Evolutionary conservation across 768 basidiomycete species (phyloP).

Genomic region (Boletus rubroflammeus): DNA sequence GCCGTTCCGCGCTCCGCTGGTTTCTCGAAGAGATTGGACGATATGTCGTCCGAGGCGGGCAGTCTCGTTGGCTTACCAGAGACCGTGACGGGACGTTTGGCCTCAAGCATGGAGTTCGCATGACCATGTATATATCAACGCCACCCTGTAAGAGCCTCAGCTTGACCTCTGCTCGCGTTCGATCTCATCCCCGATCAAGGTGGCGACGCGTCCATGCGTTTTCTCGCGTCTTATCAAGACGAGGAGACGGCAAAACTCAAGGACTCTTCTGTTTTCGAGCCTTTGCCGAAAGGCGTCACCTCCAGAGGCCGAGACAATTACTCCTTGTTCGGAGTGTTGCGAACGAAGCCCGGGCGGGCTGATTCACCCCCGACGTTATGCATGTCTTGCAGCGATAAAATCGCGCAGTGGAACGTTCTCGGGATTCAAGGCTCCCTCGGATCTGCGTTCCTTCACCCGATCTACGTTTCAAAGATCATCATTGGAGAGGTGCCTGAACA

Average conservation of each 20-base stretch:
- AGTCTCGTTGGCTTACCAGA: slow-evolving; percentile 50
- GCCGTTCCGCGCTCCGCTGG: slow-evolving; percentile 77
- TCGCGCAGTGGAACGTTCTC: slow-evolving; percentile 79
- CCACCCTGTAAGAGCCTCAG: slow-evolving; percentile 48
- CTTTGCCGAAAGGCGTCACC: slow-evolving; percentile 36
- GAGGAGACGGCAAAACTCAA: slow-evolving; percentile 69
- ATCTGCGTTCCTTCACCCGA: slow-evolving; percentile 48
- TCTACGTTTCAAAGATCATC: slow-evolving; percentile 65
- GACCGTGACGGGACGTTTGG: slow-evolving; percentile 39
- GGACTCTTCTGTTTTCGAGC: slow-evolving; percentile 38
- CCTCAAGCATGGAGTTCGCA: slow-evolving; percentile 43
- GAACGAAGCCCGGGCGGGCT: slow-evolving; percentile 92
- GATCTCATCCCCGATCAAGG: slow-evolving; percentile 46
- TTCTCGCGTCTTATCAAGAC: slow-evolving; percentile 73
- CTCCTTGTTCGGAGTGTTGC: slow-evolving; percentile 65
- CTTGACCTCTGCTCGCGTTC: slow-evolving; percentile 45
- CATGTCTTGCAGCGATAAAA: slow-evolving; percentile 96
- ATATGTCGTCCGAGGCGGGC: slow-evolving; percentile 15
- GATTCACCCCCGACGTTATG: slow-evolving; percentile 80
- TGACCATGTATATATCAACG: slow-evolving; percentile 77
- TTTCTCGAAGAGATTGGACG: slow-evolving; percentile 62
- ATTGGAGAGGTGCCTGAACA: slow-evolving; percentile 63
- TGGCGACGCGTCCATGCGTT: slow-evolving; percentile 84
- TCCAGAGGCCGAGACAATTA: slow-evolving; percentile 84
- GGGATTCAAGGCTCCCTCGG: slow-evolving; percentile 85